phyloP scores from a whole-genome alignment of 805 yeast genomes.

The Candida endomychidarum region DNA sequence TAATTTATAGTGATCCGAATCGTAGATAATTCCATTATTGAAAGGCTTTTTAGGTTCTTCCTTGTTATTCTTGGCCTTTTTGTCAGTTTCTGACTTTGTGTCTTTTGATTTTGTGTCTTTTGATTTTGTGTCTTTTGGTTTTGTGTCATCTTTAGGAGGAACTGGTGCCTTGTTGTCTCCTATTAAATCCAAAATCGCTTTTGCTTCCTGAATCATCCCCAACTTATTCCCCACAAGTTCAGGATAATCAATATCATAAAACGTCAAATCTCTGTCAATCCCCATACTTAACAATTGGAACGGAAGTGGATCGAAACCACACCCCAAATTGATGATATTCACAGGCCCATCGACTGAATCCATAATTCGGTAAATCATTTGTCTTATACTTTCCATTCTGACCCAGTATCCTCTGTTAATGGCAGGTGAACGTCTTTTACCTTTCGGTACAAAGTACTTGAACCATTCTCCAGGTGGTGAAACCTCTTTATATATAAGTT shows the following conservation, averaged over 20 bases:
- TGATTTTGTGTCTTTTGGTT: conserved; percentile 1
- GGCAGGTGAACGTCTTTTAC: conserved; percentile 72
- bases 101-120: too few species aligned
- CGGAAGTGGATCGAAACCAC: conserved; percentile 61
- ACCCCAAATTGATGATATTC: conserved; percentile 67
- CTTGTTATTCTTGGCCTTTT: too few species aligned
- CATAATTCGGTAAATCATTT: conserved; percentile 50
- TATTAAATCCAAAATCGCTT: conserved; percentile 47
- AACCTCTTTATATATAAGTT: conserved; percentile 49
- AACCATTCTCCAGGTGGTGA: conserved; percentile 52
- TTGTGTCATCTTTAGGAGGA: too few species aligned
- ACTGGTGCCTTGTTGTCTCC: too few species aligned
- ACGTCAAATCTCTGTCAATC: conserved; percentile 27
- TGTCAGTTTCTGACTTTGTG: too few species aligned
- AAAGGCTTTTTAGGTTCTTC: background rate
- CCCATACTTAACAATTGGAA: conserved; percentile 41
- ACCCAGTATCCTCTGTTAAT: conserved; percentile 85
- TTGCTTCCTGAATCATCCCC: conserved; percentile 47
- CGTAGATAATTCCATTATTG: conserved; percentile 17
- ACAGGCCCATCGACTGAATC: conserved; percentile 13
- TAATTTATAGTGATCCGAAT: conserved; percentile 50
- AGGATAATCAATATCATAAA: conserved; percentile 75
- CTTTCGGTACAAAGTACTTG: conserved; percentile 62
- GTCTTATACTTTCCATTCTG: conserved; percentile 67
- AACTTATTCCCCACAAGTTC: conserved; percentile 61